Base-by-base conservation (phyloP, 148 eudicot species). In the Cornus suecica region DNA sequence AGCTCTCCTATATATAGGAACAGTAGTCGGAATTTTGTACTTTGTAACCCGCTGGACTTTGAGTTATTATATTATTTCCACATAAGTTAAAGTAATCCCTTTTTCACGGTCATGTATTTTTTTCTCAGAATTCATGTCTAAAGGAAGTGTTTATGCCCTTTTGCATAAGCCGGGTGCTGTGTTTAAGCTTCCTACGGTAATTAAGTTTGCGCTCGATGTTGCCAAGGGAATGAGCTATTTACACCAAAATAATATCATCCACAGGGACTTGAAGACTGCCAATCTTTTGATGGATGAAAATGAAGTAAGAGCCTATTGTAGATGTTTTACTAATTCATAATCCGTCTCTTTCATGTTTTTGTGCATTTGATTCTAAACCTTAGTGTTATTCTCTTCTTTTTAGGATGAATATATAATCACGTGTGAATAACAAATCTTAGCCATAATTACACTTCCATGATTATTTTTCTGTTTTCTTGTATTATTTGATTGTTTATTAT, bases 261-360 rank as follows among this genome's bases (percentile, higher is more conserved):
- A 90, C 79, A 84, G 92, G 79, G 94, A 90, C 85, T 79, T 90
- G 71, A 90, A 90, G 81, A 84, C 92, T 77, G 92, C 90, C 65
- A 90, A 88, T 86, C 86, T 90, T 80, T 85, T 90, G 67, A 90
- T 85, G 89, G 87, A 86, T 83, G 92, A 87, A 71, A 77, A 81
- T 72, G 91, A 86, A 75, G 94, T 90, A 88, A 84, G 80, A 72
- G 48, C 58, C 75, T 65, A 15, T 30, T 68, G 6, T 61, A 22
- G 22, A 27, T 31, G 22, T 56, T 70, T 32, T 41, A 58, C 62
- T 22, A 25, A n/a, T 58, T 20, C 24, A 14, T 58, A 5, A 58
- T 58, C 29, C 18, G 32, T 74, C 69, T 16, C 54, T 51, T 42
- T 20, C 5, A 18, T 56, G 28, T 30, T 72, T 22, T 29, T 72